Evolutionary conservation across 345 rosid genomes (phyloP), one percentile per base, ranked within the genome.

Genomic region (Eutrema yunnanense): DNA sequence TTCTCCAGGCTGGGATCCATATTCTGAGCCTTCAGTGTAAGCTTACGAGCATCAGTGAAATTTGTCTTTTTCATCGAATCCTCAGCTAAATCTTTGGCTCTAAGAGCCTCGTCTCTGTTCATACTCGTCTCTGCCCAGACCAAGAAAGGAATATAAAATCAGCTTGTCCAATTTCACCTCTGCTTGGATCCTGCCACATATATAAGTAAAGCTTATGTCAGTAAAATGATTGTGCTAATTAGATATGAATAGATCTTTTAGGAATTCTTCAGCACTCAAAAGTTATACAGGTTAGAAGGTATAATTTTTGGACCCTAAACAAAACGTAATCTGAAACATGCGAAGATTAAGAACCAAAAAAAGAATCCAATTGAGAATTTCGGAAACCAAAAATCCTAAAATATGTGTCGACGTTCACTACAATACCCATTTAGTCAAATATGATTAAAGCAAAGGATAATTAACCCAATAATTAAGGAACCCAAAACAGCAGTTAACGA

Each of bases 51-150:
- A 40, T 71, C 81, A 0, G 47, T 37, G 74, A 87, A 95, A 49
- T 92, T 90, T 53, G 77, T 62, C 57, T 69, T 82, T 61, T 79
- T 79, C 97, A 95, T 84, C 78, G 80, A 84, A 52, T 49, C 78
- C 80, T 86, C 94, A 1, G 99, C 99, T 43, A 87, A 61, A 8
- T 27, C 83, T 81, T 78, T 88, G 76, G 92, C 92, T 77, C 94
- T 87, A 62, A 88, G 52, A 73, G 99, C 99, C 88, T 92, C 99
- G 65, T 90, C 98, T 77, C 85, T 92, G 74, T 95, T 90, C 81
- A 89, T 80, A 53, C 80, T 92, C 99, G 90, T 95, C n/a, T n/a
- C n/a, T n/a, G n/a, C n/a, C 32, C 9, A 36, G 5, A 26, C 26
- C 27, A 5, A 37, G 26, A 49, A 16, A 40, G 4, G 6, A 30